Conservation (phyloP, 2,329 filamentous ascomycete species). For the Curvularia sp. region DNA sequence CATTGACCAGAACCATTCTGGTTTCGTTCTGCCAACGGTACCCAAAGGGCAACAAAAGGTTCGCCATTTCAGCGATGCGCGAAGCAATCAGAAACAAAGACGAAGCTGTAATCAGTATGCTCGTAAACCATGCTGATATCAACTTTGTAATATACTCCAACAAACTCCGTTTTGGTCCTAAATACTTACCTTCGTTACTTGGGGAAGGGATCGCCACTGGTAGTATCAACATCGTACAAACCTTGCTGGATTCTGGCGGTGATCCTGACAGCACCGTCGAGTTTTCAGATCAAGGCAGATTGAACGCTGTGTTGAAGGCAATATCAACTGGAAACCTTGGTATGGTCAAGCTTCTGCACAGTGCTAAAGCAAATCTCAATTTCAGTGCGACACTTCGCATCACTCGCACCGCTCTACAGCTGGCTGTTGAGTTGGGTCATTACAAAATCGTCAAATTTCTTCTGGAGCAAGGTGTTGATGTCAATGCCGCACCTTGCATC, state of each 20-base stretch:
- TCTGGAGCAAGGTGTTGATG: slow-evolving; percentile 1
- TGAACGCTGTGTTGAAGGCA: not conserved
- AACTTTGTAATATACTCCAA: no score
- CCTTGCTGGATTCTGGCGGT: not conserved
- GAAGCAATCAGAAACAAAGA: not conserved
- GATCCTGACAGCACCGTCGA: not conserved
- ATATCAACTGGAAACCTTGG: not conserved
- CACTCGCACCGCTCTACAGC: slow-evolving; percentile 17
- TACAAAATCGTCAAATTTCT: slow-evolving; percentile 17
- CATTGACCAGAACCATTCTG: not conserved
- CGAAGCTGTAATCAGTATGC: not conserved
- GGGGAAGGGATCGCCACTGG: not conserved
- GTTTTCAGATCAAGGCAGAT: not conserved
- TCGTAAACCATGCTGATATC: not conserved
- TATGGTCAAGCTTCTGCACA: not conserved
- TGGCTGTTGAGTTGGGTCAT: slow-evolving; percentile 13
- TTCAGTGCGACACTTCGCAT: slow-evolving; percentile 13
- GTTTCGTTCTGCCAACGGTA: not conserved
- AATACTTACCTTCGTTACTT: no score
- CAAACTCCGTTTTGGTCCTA: no score
- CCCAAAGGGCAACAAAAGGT: not conserved
- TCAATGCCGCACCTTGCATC: slow-evolving; percentile 5
- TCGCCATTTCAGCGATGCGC: not conserved
- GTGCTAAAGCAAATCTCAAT: not conserved
- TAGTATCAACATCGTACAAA: not conserved